These are phyloP conservation scores for Amanita polypyramis DNA, from an alignment of 768 basidiomycete species.

Conservation along the genomic window DNA sequence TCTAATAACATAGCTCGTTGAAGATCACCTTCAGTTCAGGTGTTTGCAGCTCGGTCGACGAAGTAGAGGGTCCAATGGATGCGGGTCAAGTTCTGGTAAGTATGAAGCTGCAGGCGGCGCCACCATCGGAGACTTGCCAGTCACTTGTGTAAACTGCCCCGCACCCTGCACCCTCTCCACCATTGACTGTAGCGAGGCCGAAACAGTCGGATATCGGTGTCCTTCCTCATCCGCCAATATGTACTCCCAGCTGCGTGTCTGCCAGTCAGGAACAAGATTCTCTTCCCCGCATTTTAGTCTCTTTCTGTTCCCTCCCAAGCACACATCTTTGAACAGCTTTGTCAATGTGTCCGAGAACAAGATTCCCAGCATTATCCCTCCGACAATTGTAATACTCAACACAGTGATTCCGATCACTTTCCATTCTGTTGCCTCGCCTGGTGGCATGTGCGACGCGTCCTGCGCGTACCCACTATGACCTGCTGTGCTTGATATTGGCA, in stretches of 20 bases:
- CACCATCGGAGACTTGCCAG: not conserved
- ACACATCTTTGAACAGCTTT: conserved; percentile 43
- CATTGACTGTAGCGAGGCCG: conserved; percentile 26
- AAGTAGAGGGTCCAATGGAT: conserved; percentile 25
- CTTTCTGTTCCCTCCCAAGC: conserved; percentile 24
- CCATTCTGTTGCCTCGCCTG: conserved; percentile 44
- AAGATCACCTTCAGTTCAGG: not conserved
- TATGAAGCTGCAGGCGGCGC: conserved; percentile 14
- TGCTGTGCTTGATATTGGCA: not conserved
- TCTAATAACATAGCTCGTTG: not conserved
- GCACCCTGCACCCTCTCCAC: conserved; percentile 16
- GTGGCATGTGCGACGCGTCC: conserved; percentile 21
- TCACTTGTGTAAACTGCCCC: not conserved
- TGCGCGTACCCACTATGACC: not conserved
- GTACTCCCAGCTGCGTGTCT: conserved; percentile 49
- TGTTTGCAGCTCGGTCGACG: conserved; percentile 19
- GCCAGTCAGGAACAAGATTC: conserved; percentile 55
- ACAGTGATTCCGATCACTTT: conserved; percentile 61
- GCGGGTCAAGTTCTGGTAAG: conserved; percentile 18
- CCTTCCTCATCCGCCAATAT: conserved; percentile 35
- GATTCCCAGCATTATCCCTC: conserved; percentile 39
- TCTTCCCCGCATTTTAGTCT: conserved; percentile 31
- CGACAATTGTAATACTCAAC: conserved; percentile 51
- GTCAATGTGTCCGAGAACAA: conserved; percentile 69
- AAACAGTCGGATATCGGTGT: conserved; percentile 34